A percentile compares a stretch with the other conserved stretches of the same genome.
Conservation (phyloP, 2,329 filamentous ascomycete genomes). For the Microsporum canis region DNA sequence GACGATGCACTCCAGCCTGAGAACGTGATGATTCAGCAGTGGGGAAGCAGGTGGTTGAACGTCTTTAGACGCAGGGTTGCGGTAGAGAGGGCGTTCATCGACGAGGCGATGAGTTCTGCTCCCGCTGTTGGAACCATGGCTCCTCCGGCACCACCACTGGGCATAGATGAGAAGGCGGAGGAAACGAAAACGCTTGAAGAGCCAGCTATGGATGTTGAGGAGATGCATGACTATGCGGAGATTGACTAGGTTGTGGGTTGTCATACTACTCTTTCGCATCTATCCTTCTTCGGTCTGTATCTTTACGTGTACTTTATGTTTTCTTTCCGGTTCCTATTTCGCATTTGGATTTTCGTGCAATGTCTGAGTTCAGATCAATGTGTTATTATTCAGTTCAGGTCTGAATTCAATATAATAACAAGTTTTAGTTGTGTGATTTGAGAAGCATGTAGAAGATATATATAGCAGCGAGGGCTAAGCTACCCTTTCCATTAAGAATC, state of each 20-base stretch:
- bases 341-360: neutral
- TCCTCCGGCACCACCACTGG: conserved; percentile 16
- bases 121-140: conserved; percentile 31
- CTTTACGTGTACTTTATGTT: neutral
- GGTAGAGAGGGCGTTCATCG: conserved; percentile 67
- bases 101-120: conserved; percentile 43
- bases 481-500: neutral
- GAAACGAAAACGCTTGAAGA: neutral
- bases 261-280: neutral
- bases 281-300: neutral
- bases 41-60: conserved; percentile 77
- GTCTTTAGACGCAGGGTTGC: conserved; percentile 72
- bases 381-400: neutral
- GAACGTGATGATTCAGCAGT: conserved; percentile 58
- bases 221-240: conserved; percentile 22
- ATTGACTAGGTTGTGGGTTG: conserved; percentile 11
- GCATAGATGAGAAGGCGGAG: neutral
- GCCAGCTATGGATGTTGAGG: conserved; percentile 12
- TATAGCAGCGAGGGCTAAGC: neutral
- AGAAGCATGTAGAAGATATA: neutral
- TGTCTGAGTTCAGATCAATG: neutral
- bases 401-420: neutral
- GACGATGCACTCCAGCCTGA: conserved; percentile 42
- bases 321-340: neutral
- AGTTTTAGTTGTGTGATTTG: neutral